A percentile compares a stretch with the other conserved stretches of the same genome.
Evolutionary conservation across 768 basidiomycete genomes (phyloP).

Genomic region (Hemileccinum rubropunctum): DNA sequence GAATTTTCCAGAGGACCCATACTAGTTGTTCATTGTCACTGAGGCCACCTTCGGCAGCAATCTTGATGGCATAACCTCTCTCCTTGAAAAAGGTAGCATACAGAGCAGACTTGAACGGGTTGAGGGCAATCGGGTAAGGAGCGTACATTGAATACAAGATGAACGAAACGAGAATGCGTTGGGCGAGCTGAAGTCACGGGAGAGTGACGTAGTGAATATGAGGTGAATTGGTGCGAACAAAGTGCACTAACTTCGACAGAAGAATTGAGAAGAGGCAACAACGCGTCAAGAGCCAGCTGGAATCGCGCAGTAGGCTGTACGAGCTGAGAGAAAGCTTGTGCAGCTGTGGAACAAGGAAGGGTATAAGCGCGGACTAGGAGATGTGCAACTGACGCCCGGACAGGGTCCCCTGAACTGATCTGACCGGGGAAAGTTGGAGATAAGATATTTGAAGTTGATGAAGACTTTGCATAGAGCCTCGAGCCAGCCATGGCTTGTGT

Average conservation of each 20-base stretch:
- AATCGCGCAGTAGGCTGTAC: constrained; percentile 76
- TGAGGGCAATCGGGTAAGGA: constrained; percentile 74
- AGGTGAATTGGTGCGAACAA: constrained; percentile 11
- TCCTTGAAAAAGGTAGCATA: constrained; percentile 67
- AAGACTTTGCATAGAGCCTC: constrained; percentile 31
- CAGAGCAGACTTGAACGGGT: constrained; percentile 77
- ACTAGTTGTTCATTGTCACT: constrained; percentile 73
- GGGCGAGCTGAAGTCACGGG: constrained; percentile 49
- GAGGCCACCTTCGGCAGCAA: constrained; percentile 46
- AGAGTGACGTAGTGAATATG: constrained; percentile 13
- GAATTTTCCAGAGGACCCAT: constrained; percentile 86
- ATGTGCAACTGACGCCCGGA: constrained; percentile 63
- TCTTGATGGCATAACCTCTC: constrained; percentile 54
- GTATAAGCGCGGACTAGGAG: constrained; percentile 64
- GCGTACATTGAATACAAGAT: constrained; percentile 79
- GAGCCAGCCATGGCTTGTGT: constrained; percentile 28
- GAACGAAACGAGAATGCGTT: constrained; percentile 75
- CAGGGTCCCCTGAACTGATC: constrained; percentile 39
- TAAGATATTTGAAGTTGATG: constrained; percentile 34
- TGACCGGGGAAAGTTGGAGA: constrained; percentile 31
- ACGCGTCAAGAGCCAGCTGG: constrained; percentile 79
- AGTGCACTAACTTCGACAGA: constrained; percentile 49
- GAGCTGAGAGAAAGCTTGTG: constrained; percentile 70
- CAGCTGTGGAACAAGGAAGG: constrained; percentile 74
- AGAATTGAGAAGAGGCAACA: constrained; percentile 67